Evolutionary conservation across 1,284 basidiomycete species (phyloP), one percentile per base, ranked within the genome.

Genomic region (Amylostereum areolatum): DNA sequence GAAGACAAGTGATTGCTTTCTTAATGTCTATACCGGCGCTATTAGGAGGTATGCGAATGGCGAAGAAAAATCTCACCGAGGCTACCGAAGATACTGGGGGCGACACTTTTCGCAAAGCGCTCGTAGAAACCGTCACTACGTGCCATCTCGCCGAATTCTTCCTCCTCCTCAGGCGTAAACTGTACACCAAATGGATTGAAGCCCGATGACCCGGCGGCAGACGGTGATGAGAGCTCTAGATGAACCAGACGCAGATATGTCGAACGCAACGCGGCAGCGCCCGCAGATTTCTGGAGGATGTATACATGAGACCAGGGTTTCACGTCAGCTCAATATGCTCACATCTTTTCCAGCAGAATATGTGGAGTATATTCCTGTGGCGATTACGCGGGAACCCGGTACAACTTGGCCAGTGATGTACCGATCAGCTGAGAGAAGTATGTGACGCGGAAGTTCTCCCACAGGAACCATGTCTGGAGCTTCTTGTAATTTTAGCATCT

Each of bases 391-490:
- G 25, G 94, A 93, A 5, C 97, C 97, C 2, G 97, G 97, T 2
- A 98, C 91, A 10, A 97, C 93, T 59, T 85, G 85, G 1, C 89
- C 92, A 1, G 93, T 92, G 45, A 97, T 72, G 62, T 92, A 87
- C 64, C 93, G 75, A 66, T 99, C 97, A 9, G 85, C 85, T 34
- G 91, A 95, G 28, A 99, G 75, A 48, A 97, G 80, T 78, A 99
- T 94, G 67, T 99, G 97, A 39, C 95, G 74, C 4, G 97, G 97
- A 43, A 99, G 75, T 64, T 99, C 97, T 74, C 97, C 97, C 25
- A 99, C 94, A 2, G 97, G 97, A 0, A 99, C 97, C 93, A 98
- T 97, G 66, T 99, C 97, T 0, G 97, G 97, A 5, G 96, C 95
- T 70, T 99, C 97, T 67, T 99, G 97, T 11, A 99, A 78, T 67